Evolutionary conservation across 495 filamentous ascomycete species (phyloP).

Genomic region (Talaromyces adpressus): DNA sequence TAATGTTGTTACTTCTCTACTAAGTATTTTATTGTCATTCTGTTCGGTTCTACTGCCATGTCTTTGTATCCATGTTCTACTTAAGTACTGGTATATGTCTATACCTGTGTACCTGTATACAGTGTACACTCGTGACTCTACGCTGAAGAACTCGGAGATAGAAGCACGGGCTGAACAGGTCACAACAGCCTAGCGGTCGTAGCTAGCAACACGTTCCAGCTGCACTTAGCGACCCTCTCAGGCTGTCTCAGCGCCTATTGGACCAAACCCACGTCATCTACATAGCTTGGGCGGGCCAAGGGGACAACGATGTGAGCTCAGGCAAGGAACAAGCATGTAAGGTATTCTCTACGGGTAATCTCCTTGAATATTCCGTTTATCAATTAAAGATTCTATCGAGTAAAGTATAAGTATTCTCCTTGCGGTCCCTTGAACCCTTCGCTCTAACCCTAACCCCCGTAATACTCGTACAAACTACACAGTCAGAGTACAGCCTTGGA

Average conservation of each 20-base stretch:
- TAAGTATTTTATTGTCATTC: not conserved
- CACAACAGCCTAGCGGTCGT: not conserved
- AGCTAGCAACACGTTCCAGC: not conserved
- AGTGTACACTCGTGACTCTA: too few species aligned
- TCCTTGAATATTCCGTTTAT: not conserved
- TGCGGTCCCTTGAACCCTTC: not conserved
- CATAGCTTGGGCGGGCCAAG: not conserved
- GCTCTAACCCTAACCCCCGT: not conserved
- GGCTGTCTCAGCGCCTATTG: not conserved
- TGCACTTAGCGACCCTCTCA: not conserved
- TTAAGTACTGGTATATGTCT: not conserved
- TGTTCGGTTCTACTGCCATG: not conserved
- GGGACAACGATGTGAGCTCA: not conserved
- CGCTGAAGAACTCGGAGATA: not conserved
- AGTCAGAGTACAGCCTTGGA: not conserved
- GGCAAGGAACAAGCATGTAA: conserved; percentile 2
- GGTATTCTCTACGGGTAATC: not conserved
- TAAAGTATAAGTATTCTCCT: not conserved
- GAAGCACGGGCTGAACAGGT: not conserved
- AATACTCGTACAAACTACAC: not conserved
- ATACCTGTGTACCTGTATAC: not conserved
- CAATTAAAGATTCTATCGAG: not conserved
- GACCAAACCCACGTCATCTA: conserved; percentile 3
- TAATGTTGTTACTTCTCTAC: not conserved
- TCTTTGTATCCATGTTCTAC: not conserved